Conservation (phyloP, 345 rosid species). For the Hibiscus tridactylites region DNA sequence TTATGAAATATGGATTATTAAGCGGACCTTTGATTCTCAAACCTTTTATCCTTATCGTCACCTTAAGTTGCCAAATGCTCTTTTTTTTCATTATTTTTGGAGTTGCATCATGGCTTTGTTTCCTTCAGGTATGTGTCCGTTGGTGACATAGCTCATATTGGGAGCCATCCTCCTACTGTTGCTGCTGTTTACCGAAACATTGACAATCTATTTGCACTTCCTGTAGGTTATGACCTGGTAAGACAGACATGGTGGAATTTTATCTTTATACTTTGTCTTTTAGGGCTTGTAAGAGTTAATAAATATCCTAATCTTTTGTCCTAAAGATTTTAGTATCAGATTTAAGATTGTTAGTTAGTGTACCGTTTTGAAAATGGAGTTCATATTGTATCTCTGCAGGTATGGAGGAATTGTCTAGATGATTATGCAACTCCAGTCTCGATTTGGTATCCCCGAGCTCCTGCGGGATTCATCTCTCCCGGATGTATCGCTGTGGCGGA, state of each 20-base stretch:
- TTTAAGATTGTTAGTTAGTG: not conserved
- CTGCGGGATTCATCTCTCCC: conserved; percentile 65
- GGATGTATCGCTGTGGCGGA: conserved; percentile 67
- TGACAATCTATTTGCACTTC: conserved; percentile 50
- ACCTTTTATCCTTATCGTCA: not conserved
- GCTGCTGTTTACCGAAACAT: conserved; percentile 69
- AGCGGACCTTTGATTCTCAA: not conserved
- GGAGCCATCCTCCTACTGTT: conserved; percentile 81
- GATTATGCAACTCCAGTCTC: conserved; percentile 67
- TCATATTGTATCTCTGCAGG: conserved; percentile 32
- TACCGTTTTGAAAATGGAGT: not conserved
- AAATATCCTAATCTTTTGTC: not conserved
- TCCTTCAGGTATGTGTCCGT: conserved; percentile 60
- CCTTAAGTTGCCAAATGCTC: not conserved
- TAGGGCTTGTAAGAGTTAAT: not conserved
- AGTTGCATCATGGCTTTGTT: too few relatives aligned
- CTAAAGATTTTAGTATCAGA: not conserved
- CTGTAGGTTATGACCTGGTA: conserved; percentile 94
- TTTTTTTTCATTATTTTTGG: not conserved
- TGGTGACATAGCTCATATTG: conserved; percentile 83
- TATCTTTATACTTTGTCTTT: not conserved
- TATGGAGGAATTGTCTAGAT: conserved; percentile 88
- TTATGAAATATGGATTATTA: not conserved
- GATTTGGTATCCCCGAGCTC: conserved; percentile 92
- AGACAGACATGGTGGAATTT: conserved; percentile 31